A percentile compares a stretch with the other conserved stretches of the same genome.
phyloP scores from a whole-genome alignment of 2,329 filamentous ascomycete genomes.

The Kalaharituber pfeilii region DNA sequence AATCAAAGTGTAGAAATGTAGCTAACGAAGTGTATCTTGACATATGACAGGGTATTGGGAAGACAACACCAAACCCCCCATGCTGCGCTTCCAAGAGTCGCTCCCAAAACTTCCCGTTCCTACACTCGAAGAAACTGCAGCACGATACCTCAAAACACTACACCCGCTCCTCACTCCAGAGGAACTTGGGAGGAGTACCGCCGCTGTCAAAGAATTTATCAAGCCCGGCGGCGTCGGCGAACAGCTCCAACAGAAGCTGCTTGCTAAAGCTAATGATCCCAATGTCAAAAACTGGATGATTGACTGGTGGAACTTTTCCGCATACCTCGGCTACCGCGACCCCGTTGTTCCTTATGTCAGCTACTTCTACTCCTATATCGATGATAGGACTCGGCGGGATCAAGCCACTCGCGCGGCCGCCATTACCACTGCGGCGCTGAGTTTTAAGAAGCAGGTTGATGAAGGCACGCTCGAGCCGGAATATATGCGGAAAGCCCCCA shows the following conservation, averaged over 20 bases:
- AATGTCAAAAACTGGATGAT: conserved; percentile 82
- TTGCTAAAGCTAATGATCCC: conserved; percentile 62
- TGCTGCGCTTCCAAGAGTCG: conserved; percentile 76
- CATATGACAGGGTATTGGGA: conserved; percentile 52
- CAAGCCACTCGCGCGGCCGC: conserved; percentile 86
- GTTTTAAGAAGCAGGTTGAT: conserved; percentile 92
- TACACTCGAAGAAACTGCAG: conserved; percentile 63
- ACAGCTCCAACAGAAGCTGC: conserved; percentile 70
- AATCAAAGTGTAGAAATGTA: background rate
- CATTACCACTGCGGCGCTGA: conserved; percentile 65
- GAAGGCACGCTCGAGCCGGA: conserved; percentile 71
- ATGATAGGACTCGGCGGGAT: conserved; percentile 73
- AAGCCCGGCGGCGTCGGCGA: conserved; percentile 69
- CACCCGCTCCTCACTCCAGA: conserved; percentile 51
- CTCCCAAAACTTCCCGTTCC: conserved; percentile 63
- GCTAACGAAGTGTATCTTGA: background rate
- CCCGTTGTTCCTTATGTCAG: conserved; percentile 95
- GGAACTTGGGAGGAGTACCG: conserved; percentile 57
- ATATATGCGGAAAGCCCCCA: conserved; percentile 94
- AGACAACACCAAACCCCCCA: conserved; percentile 59
- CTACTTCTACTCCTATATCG: conserved; percentile 97
- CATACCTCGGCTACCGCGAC: conserved; percentile 85
- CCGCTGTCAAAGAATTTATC: conserved; percentile 75
- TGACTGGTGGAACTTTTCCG: conserved; percentile 96
- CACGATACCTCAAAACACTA: conserved; percentile 63